Evolutionary conservation across 495 filamentous ascomycete species (phyloP).

Genomic region (Penicillium malachiteum): DNA sequence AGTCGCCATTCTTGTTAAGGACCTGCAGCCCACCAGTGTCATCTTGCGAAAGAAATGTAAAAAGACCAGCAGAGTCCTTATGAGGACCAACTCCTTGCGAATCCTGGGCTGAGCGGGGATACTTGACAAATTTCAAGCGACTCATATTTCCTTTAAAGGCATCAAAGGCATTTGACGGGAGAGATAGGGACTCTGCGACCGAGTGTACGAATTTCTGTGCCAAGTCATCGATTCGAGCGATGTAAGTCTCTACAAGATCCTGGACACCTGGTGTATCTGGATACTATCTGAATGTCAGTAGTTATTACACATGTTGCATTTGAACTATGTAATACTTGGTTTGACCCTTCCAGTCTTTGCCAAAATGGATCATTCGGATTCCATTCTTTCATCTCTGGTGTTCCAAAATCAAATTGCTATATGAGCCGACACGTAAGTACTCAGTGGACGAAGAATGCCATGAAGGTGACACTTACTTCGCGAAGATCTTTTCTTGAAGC

Average conservation of each 20-base stretch:
- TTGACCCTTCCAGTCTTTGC: slow-evolving; percentile 50
- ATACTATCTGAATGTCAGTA: slow-evolving; percentile 40
- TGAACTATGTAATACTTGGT: slow-evolving; percentile 25
- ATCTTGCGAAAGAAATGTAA: slow-evolving; percentile 57
- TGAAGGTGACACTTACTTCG: slow-evolving; percentile 25
- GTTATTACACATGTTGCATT: background rate
- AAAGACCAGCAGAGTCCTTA: slow-evolving; percentile 76
- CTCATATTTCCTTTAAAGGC: slow-evolving; percentile 85
- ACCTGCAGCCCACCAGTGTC: slow-evolving; percentile 50
- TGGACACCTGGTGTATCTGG: slow-evolving; percentile 59
- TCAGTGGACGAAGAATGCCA: no score
- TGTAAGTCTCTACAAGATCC: slow-evolving; percentile 77
- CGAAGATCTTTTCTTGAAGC: slow-evolving; percentile 41
- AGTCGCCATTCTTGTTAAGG: slow-evolving; percentile 47
- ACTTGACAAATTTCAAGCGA: slow-evolving; percentile 92
- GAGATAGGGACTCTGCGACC: slow-evolving; percentile 79
- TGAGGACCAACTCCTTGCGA: slow-evolving; percentile 80
- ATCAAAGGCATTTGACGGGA: slow-evolving; percentile 70
- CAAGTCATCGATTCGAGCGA: slow-evolving; percentile 65
- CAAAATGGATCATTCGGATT: slow-evolving; percentile 72
- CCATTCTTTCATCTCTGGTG: slow-evolving; percentile 33
- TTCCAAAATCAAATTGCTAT: slow-evolving; percentile 48
- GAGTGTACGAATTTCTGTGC: slow-evolving; percentile 72
- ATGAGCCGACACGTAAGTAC: no score
- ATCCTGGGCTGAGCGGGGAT: slow-evolving; percentile 69